Base-by-base conservation (phyloP, 2,329 filamentous ascomycete genomes). In the Xylaria polymorpha region DNA sequence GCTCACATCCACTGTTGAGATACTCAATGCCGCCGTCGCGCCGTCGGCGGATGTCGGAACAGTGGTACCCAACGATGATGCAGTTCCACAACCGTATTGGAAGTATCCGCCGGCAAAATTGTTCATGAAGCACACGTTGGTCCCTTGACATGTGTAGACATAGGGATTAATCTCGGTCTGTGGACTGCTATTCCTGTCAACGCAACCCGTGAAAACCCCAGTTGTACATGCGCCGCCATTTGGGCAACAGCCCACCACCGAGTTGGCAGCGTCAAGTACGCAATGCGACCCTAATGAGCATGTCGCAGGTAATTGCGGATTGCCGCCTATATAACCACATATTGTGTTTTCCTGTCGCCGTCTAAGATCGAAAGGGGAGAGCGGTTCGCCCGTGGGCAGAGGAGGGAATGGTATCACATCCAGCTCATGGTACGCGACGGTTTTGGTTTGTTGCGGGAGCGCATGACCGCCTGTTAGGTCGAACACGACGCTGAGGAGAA, bases 261-360 rank as follows among this genome's bases (percentile, higher is more conserved):
- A 81, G 64, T 85, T 81, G 20, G 80, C 79, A 22, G 80, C 77
- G 69, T 88, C 86, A 51, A 86, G 79, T 29, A 86, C 87, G 74
- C 87, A 90, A 76, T 89, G 86, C 44, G 86, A 88, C 41, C 87
- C 87, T 0, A 83, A 81, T 35, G 82, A 83, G 75, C 87, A 90
- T 44, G 87, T 89, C 46, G 87, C 87, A 2, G 87, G 85, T 37
- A 88, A 77, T 29, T 79, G 77, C 0, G 83, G 77, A 71, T 88
- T 77, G 25, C 86, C 87, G 69, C 83, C 84, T 74, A 90, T 82
- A 77, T 84, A 90, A 50, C 87, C 87, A 73, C 87, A 89, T 65
- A 90, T 76, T 18, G 87, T 89, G 77, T 87, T 87, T 32, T 77
- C 75, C 68, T 85, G 81, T 46, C 83, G 82, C 55, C 81, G 81